Evolutionary conservation across 345 rosid genomes (phyloP), one percentile per base, ranked within the genome.

Genomic region (Cardamine resedifolia): DNA sequence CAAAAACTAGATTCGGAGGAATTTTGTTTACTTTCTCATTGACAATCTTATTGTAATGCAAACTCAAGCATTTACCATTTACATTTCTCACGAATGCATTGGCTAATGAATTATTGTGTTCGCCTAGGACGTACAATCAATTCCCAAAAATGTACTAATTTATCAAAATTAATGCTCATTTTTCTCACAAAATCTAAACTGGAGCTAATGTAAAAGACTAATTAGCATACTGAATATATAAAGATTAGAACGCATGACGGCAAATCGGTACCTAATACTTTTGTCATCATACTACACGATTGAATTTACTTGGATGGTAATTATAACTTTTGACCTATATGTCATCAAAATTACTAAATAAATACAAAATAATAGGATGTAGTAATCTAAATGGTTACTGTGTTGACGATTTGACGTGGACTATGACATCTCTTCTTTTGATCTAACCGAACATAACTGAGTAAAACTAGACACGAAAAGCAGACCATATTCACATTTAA

Each of bases 371-470:
- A 16, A 28, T 44, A 44, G 53, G 20, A 19, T 14, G 56, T 31
- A 10, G 19, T 20, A 8, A 49, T 65, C 57, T 19, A 20, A 49
- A 49, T 44, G 50, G 45, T 49, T 65, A 31, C 51, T 5, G 14
- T 62, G 52, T 43, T 26, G 38, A 62, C 52, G 14, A 6, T 49
- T 51, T 19, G 61, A 71, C 53, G 61, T 61, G 53, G 59, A 60
- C 43, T 18, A 36, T 20, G 55, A 19, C 31, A 56, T 68, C 64
- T 68, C 64, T 56, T 56, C 43, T 56, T 68, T 43, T 28, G 41
- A 64, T 64, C 44, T 31, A 48, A 64, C 57, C 69, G 69, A 43
- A 19, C 51, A 57, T 14, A 68, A 57, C 44, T 44, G 44, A 28
- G 43, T 30, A 68, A 51, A 49, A n/a, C 19, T 28, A 18, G 27